phyloP scores from a whole-genome alignment of 495 filamentous ascomycete species.

The Sphaerosporella brunnea region DNA sequence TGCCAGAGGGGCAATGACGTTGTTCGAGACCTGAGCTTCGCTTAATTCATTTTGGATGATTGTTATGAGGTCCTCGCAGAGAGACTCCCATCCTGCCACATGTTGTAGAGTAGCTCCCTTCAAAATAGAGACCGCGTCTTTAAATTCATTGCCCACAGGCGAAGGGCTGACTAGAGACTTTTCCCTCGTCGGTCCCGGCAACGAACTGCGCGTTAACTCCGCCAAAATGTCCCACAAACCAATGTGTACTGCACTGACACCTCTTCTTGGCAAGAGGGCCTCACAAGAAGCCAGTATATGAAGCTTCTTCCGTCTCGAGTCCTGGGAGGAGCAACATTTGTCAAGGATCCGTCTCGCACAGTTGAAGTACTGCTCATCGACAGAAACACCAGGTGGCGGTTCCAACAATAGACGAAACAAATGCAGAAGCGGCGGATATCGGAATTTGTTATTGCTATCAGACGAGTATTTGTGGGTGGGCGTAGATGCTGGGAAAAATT shows the following conservation, averaged over 20 bases:
- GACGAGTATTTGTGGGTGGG: slow-evolving; percentile 33
- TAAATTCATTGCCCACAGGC: slow-evolving; percentile 40
- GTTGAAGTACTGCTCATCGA: slow-evolving; percentile 30
- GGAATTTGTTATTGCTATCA: slow-evolving; percentile 27
- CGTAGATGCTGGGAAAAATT: slow-evolving; percentile 32
- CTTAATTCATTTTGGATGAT: slow-evolving; percentile 48
- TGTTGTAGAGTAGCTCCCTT: slow-evolving; percentile 40
- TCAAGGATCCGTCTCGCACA: slow-evolving; percentile 31
- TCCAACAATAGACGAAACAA: slow-evolving; percentile 34
- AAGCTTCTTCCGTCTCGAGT: slow-evolving; percentile 27
- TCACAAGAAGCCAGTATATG: slow-evolving; percentile 17
- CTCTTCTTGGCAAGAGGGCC: slow-evolving; percentile 16
- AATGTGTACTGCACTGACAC: slow-evolving; percentile 10
- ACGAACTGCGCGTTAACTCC: slow-evolving; percentile 22
- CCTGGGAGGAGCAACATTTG: slow-evolving; percentile 32
- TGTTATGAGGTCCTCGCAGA: slow-evolving; percentile 42
- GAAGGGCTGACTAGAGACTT: slow-evolving; percentile 10
- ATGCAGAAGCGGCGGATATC: slow-evolving; percentile 33
- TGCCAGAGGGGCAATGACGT: slow-evolving; percentile 55
- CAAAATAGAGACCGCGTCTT: slow-evolving; percentile 50
- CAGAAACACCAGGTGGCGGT: slow-evolving; percentile 29
- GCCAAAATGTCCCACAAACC: slow-evolving; percentile 30
- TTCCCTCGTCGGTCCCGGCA: slow-evolving; percentile 20
- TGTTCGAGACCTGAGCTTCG: slow-evolving; percentile 40
- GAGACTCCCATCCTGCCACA: slow-evolving; percentile 38